A percentile compares a stretch with the other conserved stretches of the same genome.
These are phyloP conservation scores for Xylaria hypoxylon DNA, from an alignment of 2,329 filamentous ascomycete genomes.

Conservation along the genomic window DNA sequence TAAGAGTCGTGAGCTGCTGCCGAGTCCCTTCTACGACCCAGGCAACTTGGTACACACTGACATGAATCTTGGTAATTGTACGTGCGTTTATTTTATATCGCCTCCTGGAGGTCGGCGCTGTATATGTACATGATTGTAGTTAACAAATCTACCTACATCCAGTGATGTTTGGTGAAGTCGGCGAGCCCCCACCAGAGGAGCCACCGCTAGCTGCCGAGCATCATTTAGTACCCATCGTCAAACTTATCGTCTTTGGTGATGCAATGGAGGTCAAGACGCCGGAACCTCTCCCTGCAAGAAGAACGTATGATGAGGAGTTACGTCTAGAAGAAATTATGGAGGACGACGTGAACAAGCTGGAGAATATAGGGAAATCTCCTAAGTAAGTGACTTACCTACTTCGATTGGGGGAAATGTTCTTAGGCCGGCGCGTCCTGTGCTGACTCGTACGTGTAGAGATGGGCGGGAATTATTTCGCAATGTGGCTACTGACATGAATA, in stretches of 20 bases:
- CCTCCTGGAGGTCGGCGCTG: too few relatives aligned
- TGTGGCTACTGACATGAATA: constrained; percentile 1
- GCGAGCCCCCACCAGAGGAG: too few relatives aligned
- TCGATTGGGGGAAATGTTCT: neutral
- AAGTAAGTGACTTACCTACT: neutral
- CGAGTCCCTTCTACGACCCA: neutral
- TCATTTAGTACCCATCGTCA: neutral
- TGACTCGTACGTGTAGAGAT: neutral
- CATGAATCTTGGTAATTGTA: constrained; percentile 9
- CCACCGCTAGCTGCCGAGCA: neutral
- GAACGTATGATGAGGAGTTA: neutral
- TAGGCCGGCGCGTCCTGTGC: neutral
- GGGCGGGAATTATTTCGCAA: neutral
- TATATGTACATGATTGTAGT: neutral
- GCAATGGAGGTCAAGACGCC: neutral
- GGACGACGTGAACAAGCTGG: neutral
- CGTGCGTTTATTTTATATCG: neutral
- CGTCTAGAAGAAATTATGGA: neutral
- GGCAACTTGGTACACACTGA: constrained; percentile 2
- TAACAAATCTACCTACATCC: neutral
- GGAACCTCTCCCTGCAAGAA: neutral
- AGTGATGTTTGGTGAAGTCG: constrained; percentile 13
- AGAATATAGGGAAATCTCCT: neutral
- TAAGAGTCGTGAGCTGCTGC: neutral
- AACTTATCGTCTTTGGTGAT: constrained; percentile 12